Evolutionary conservation across 2,329 filamentous ascomycete genomes (phyloP).

Genomic region (Cadophora sp.): DNA sequence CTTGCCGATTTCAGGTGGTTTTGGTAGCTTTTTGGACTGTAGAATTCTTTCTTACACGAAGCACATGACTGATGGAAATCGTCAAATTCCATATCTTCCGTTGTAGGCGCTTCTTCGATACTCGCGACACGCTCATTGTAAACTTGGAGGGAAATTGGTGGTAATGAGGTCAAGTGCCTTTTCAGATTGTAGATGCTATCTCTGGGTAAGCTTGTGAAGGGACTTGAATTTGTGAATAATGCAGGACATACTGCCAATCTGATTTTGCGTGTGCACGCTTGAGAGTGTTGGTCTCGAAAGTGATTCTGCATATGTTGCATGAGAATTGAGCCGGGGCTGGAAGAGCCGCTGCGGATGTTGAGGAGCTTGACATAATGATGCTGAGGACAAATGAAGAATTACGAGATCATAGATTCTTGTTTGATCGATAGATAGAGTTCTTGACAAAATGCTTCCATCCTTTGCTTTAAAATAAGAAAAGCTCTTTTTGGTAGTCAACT

Average conservation of each 20-base stretch:
- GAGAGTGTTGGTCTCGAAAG: neutral
- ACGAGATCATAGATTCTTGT: neutral
- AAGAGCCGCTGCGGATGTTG: neutral
- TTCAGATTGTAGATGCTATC: conserved; percentile 16
- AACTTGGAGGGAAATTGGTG: neutral
- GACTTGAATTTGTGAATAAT: no score
- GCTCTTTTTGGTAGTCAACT: no score
- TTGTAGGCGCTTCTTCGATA: neutral
- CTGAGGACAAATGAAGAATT: neutral
- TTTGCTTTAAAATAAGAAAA: neutral
- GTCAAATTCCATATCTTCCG: neutral
- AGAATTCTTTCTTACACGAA: conserved; percentile 5
- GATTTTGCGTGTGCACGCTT: conserved; percentile 8
- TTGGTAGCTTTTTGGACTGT: neutral
- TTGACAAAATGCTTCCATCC: neutral
- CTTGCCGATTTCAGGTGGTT: neutral
- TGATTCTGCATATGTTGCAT: conserved; percentile 1
- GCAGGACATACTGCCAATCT: conserved; percentile 10
- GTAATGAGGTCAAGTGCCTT: conserved; percentile 9
- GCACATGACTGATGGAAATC: neutral
- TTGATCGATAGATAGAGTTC: neutral
- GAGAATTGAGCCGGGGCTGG: neutral
- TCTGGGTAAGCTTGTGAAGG: neutral
- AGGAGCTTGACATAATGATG: neutral
- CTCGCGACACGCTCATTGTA: neutral